These are phyloP conservation scores for Eucalyptus brandiana DNA, from an alignment of 345 rosid genomes.

Conservation along the genomic window DNA sequence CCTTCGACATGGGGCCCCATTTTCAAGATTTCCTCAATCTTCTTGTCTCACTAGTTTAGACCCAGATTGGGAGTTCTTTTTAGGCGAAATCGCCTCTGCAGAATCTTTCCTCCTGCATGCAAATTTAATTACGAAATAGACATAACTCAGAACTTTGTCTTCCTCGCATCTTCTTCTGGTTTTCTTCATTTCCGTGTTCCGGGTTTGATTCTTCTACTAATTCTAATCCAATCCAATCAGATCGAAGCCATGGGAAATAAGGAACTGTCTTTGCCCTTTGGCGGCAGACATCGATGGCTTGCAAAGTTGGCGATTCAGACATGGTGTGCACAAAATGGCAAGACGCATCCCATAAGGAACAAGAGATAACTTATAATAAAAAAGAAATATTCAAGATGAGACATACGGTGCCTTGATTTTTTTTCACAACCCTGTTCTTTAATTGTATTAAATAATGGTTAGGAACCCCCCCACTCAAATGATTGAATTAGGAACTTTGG, in stretches of 20 bases:
- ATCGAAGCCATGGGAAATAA: background rate
- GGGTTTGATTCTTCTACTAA: background rate
- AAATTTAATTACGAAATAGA: background rate
- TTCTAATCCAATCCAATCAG: background rate
- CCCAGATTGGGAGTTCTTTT: conserved; percentile 1
- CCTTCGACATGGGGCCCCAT: conserved; percentile 37
- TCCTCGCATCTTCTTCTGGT: background rate
- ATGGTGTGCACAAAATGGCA: background rate
- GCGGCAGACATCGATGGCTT: background rate
- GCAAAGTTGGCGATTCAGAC: background rate
- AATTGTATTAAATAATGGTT: background rate
- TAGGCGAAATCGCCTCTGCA: background rate
- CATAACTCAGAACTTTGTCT: background rate
- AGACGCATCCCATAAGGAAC: background rate
- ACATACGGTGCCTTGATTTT: background rate
- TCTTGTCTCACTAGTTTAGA: conserved; percentile 40
- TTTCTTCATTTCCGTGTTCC: background rate
- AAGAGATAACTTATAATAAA: background rate
- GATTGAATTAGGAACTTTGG: background rate
- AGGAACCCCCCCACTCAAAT: background rate
- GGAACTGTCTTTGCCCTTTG: background rate
- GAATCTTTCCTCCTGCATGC: background rate
- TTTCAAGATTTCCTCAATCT: conserved; percentile 66
- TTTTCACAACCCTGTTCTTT: background rate
- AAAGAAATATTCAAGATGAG: background rate